phyloP scores from a whole-genome alignment of 345 rosid species.

The Ceriops zippeliana region DNA sequence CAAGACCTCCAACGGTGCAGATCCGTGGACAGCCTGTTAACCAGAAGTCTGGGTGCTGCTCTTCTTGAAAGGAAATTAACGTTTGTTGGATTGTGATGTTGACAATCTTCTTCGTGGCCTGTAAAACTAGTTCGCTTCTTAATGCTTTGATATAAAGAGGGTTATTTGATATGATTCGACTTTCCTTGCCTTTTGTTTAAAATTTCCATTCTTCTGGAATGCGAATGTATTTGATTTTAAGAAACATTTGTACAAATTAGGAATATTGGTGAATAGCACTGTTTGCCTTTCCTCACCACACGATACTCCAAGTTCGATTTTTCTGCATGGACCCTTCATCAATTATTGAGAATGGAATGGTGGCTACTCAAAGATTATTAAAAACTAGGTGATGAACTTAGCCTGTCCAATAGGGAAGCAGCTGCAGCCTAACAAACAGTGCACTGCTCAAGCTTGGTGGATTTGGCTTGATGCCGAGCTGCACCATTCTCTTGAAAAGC shows the following conservation, averaged over 20 bases:
- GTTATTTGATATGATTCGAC: constrained; percentile 26
- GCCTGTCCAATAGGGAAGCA: constrained; percentile 57
- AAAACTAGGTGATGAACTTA: constrained; percentile 58
- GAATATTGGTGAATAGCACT: constrained; percentile 28
- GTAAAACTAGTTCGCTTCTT: constrained; percentile 40
- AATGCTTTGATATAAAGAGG: constrained; percentile 26
- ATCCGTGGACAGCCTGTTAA: constrained; percentile 67
- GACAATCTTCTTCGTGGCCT: constrained; percentile 32
- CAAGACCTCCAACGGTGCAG: constrained; percentile 66
- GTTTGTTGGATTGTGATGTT: constrained; percentile 10
- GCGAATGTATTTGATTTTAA: constrained; percentile 35
- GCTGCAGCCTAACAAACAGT: constrained; percentile 71
- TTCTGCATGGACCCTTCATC: too few species aligned
- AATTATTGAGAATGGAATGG: neutral
- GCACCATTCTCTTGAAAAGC: constrained; percentile 48
- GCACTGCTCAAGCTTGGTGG: constrained; percentile 49
- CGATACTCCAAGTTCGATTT: too few species aligned
- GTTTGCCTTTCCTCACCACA: neutral
- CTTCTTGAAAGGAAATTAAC: constrained; percentile 33
- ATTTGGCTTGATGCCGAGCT: constrained; percentile 40
- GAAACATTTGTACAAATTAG: constrained; percentile 53
- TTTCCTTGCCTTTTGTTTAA: constrained; percentile 20
- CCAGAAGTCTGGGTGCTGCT: constrained; percentile 71
- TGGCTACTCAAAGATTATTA: too few species aligned
- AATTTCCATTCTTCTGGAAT: constrained; percentile 49